These are phyloP conservation scores for Cercophora newfieldiana DNA, from an alignment of 495 filamentous ascomycete species.

Conservation along the genomic window DNA sequence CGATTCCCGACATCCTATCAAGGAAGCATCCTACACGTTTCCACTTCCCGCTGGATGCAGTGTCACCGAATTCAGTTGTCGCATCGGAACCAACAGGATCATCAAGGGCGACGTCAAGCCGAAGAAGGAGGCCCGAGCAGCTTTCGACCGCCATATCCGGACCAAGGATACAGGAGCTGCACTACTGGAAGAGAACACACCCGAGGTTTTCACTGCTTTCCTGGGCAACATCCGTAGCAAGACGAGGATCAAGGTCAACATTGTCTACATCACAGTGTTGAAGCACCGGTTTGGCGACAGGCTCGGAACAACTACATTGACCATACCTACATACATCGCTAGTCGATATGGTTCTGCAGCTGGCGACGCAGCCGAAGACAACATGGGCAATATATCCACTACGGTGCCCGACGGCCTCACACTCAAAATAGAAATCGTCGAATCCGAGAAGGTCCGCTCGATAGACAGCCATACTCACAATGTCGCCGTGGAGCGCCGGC, in stretches of 20 bases:
- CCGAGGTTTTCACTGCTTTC: conserved; percentile 23
- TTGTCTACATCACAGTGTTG: conserved; percentile 20
- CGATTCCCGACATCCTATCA: conserved; percentile 17
- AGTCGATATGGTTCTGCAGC: conserved; percentile 18
- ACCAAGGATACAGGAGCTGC: conserved; percentile 11
- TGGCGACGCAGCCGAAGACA: too few species aligned
- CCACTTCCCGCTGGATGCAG: conserved; percentile 21
- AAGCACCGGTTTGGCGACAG: conserved; percentile 20
- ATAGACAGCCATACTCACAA: conserved; percentile 13
- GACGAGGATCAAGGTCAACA: conserved; percentile 17
- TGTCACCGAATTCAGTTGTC: conserved; percentile 19
- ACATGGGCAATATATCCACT: conserved; percentile 10
- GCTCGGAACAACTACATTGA: conserved; percentile 13
- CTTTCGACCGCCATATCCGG: conserved; percentile 15
- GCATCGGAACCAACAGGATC: conserved; percentile 16
- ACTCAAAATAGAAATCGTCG: conserved; percentile 6
- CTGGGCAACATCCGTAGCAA: conserved; percentile 21
- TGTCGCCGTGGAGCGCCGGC: conserved; percentile 4
- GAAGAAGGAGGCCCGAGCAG: conserved; percentile 19
- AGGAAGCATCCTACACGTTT: conserved; percentile 23
- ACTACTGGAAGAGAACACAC: conserved; percentile 20
- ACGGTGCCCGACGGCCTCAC: conserved; percentile 8
- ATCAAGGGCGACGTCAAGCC: conserved; percentile 20
- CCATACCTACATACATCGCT: conserved; percentile 21
- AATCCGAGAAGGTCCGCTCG: conserved; percentile 7